Base-by-base conservation (phyloP, 1,139 yeast genomes). In the Yamadazyma songkhlaensis region DNA sequence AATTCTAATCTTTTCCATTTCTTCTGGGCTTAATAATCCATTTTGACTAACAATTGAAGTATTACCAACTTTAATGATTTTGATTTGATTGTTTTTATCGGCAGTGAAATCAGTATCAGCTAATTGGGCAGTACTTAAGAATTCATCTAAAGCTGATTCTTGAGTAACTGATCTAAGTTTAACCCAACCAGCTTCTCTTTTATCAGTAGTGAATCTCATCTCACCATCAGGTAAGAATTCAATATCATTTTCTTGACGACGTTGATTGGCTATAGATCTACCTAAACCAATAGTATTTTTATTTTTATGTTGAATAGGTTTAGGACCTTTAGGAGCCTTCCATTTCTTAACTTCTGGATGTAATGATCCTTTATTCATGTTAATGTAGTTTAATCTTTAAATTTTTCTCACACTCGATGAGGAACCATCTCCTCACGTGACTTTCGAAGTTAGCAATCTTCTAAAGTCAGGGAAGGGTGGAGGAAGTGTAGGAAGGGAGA, bases 41-140 rank as follows among this genome's bases (percentile, higher is more conserved):
- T 47, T 60, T 46, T 63, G 69, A 49, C 60, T 67, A 13, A 74
- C 71, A 40, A 74, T 65, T 23, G 72, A 65, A 33, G 79, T 79
- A 54, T 76, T 77, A 35, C 86, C 88, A 43, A 84, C 80, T 55
- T 82, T 79, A 48, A 92, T 84, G 51, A 94, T 88, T 56, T 84
- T 84, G 43, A 92, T 92, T 53, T 84, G 88, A 37, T 84, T 81
- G 40, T 81, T 77, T 53, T 84, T 81, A 49, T 90, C 97, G 3
- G 98, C 96, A 6, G 96, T 82, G 62, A 94, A 92, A 67, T 92
- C 98, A 13, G 94, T 89, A 56, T 89, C 96, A 2, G 97, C 97
- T 46, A 94, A 74, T 59, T 87, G 95, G 1, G 98, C 98, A 9
- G 97, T 90, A 55, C 81, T 84, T 54, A 94, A 75, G 61, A 94